Evolutionary conservation across 78 protist species (phyloP), one percentile per base, ranked within the genome.

Genomic region (Monocercomonoides exilis): DNA sequence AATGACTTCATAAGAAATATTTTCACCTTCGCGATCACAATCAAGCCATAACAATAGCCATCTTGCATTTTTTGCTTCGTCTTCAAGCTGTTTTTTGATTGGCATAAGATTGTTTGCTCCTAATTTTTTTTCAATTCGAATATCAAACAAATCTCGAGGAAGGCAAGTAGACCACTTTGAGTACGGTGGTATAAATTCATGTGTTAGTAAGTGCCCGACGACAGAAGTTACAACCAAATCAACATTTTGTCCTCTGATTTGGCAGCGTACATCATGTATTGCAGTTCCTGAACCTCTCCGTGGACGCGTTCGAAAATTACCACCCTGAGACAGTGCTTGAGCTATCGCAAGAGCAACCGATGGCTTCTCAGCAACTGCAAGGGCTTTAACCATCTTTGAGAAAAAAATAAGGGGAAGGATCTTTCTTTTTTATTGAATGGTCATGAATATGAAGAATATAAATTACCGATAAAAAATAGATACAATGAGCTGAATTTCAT

Each of bases 1-100:
- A 36, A 94, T 46, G 6, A 97, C 97, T 79, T 97, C 98, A 77
- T 88, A 93, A 1, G 93, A 93, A n/a, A 97, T 97, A 81, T 94
- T 94, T 84, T 97, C 99, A 11, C 99, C 99, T 85, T 96, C 96
- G 1, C 98, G 92, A 77, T 97, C 99, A 81, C 98, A 95, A 77
- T 97, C 99, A n/a, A 95, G 92, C 97, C 97, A 96, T 11, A 95
- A 84, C 32, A 95, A 80, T n/a, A 97, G 92, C 88, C 87, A 35
- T 29, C 0, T 4, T 42, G 43, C 2, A 3, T 77, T 32, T 6
- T 80, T 41, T 1, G 90, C 94, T 42, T 87, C 88, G 32, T 38
- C 5, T 1, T 84, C 41, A n/a, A 89, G 86, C 3, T 6, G 81
- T 3, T 4, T 38, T 1, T n/a, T 41, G 29, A 87, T 3, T 33